phyloP scores from a whole-genome alignment of 83 land plant species.

The Isoetes engelmannii region DNA sequence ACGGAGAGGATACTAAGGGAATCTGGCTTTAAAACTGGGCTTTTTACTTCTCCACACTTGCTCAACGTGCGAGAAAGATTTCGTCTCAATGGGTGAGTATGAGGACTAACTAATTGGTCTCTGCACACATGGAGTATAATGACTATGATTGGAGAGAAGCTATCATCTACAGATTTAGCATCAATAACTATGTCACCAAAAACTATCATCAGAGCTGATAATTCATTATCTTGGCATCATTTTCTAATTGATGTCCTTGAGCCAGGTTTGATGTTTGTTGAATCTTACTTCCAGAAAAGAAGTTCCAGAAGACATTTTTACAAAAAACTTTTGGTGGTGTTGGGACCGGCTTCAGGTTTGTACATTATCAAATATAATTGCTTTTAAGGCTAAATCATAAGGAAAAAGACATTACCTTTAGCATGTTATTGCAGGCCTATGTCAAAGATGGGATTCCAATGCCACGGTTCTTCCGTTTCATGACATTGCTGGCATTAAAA shows the following conservation, averaged over 20 bases:
- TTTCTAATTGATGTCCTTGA: too few species aligned
- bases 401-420: neutral
- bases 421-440: conserved; percentile 41
- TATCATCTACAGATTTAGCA: too few species aligned
- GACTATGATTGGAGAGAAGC: too few species aligned
- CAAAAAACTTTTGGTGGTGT: conserved; percentile 31
- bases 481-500: conserved; percentile 68
- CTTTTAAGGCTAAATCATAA: neutral
- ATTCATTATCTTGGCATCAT: too few species aligned
- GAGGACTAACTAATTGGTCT: too few species aligned
- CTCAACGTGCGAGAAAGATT: conserved; percentile 74
- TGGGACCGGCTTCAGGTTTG: conserved; percentile 34
- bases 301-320: conserved; percentile 22
- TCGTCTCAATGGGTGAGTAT: conserved; percentile 66
- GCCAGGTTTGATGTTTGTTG: too few species aligned
- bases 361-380: neutral
- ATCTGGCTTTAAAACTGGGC: conserved; percentile 76
- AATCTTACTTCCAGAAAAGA: conserved; percentile 27
- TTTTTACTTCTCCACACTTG: conserved; percentile 85
- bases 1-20: conserved; percentile 64
- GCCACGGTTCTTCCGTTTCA: conserved; percentile 80
- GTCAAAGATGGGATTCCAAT: conserved; percentile 49
- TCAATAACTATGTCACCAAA: too few species aligned
- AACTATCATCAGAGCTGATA: too few species aligned
- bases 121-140: too few species aligned